These are phyloP conservation scores for Aureobasidium pullulans DNA, from an alignment of 2,329 filamentous ascomycete species.

Conservation along the genomic window DNA sequence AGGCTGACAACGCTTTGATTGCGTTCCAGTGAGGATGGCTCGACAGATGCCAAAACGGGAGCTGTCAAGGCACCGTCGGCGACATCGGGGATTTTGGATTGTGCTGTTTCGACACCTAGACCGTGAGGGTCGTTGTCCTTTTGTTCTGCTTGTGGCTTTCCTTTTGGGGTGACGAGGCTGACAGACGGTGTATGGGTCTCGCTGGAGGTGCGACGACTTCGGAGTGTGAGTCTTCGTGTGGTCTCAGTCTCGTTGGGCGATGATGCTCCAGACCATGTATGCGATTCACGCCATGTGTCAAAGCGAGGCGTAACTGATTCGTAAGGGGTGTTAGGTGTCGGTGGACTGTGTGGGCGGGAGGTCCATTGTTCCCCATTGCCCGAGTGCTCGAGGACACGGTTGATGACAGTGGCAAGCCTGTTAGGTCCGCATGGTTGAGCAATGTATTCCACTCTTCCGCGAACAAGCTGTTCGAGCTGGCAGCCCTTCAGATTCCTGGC, in stretches of 20 bases:
- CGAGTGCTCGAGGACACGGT: background rate
- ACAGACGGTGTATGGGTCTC: background rate
- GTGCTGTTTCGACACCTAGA: background rate
- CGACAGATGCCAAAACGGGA: background rate
- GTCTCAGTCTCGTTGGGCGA: background rate
- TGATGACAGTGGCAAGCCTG: background rate
- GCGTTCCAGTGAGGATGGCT: conserved; percentile 19
- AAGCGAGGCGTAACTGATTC: background rate
- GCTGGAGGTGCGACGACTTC: background rate
- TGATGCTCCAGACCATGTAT: background rate
- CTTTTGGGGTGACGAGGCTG: background rate
- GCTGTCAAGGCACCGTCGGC: background rate
- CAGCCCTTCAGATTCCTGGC: background rate
- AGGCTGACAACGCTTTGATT: conserved; percentile 22
- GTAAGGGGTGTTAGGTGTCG: background rate
- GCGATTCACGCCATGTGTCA: background rate
- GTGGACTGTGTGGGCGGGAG: background rate
- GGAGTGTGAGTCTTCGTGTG: background rate
- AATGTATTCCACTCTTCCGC: conserved; percentile 5
- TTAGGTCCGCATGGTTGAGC: conserved; percentile 14
- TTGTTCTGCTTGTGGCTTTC: background rate
- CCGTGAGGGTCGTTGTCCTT: background rate
- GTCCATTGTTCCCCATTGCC: background rate
- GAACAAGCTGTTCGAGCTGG: background rate
- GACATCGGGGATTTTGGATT: background rate